Base-by-base conservation (phyloP, 768 basidiomycete species). In the Rhizopogon vesiculosus region DNA sequence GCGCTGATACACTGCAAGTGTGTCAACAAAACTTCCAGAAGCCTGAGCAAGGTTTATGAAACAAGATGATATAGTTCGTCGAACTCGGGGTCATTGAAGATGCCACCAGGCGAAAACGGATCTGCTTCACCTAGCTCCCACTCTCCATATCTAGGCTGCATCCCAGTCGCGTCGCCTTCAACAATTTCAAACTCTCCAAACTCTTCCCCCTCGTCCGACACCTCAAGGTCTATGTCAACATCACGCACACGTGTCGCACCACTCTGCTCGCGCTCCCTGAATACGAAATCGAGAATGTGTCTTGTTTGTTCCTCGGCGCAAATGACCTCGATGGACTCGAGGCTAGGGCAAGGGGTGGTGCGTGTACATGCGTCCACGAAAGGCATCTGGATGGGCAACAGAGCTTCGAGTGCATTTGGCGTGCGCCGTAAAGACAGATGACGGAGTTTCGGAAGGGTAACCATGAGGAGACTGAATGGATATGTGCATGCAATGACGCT, bases 61-160 rank as follows among this genome's bases (percentile, higher is more conserved):
- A 49, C 8, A 15, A 10, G 16, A 38, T 6, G 2, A 60, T 66
- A 69, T 31, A 56, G 60, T 15, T 62, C 65, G 60, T 75, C 74
- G 44, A 74, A 75, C 13, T 62, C 58, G 5, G 70, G 68, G 56
- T 75, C 73, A 51, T 75, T 70, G 51, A 74, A 74, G 3, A 55
- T 67, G 7, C 73, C 73, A 41, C 74, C 74, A 45, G 60, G 61
- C 41, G 57, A 56, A 59, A 68, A 74, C 33, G 72, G 66, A 29
- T 59, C 56, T 13, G 46, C 58, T 18, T 55, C 56, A 0, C 59
- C 61, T n/a, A 45, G 51, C 51, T 56, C 61, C 22, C 60, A 54
- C 29, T 64, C 62, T 54, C 62, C 40, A 49, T 64, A 58, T 7
- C 64, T 54, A 58, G 63, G 42, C 66, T 58, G 40, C 39, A 66